These are phyloP conservation scores for Vicia faba DNA, from an alignment of 306 rosid genomes.

Conservation along the genomic window DNA sequence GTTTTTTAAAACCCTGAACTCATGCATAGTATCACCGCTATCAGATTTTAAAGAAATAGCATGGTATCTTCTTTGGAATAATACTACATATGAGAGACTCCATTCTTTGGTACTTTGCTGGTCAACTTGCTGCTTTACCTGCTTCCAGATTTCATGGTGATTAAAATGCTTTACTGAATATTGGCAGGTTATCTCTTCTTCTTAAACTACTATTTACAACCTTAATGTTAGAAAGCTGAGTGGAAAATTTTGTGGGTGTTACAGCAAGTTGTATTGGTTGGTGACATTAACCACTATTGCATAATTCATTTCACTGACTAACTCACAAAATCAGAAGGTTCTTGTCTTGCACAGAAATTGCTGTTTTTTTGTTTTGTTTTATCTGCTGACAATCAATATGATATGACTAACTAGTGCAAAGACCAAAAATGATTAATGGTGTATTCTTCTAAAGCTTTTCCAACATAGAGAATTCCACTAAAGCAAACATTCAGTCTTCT, in stretches of 20 bases:
- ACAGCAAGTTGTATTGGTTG: background rate
- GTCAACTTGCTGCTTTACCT: constrained; percentile 24
- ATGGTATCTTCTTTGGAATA: constrained; percentile 42
- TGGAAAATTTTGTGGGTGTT: background rate
- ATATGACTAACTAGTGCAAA: too few relatives aligned
- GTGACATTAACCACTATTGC: background rate
- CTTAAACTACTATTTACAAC: background rate
- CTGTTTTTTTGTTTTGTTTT: too few relatives aligned
- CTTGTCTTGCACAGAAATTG: background rate
- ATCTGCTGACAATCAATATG: too few relatives aligned
- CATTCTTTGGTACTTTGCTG: background rate
- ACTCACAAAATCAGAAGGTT: background rate
- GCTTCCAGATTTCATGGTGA: background rate
- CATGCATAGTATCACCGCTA: constrained; percentile 26
- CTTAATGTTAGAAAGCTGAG: background rate
- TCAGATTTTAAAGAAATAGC: constrained; percentile 39
- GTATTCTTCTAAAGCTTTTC: too few relatives aligned
- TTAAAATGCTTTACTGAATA: constrained; percentile 34
- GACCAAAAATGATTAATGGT: too few relatives aligned
- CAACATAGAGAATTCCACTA: too few relatives aligned
- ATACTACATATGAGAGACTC: too few relatives aligned
- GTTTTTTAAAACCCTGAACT: too few relatives aligned
- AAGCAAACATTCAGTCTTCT: too few relatives aligned
- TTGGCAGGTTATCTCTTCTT: background rate
- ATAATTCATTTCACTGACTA: background rate